phyloP scores from a whole-genome alignment of 164 flowering plant species.

The Sedum album region DNA sequence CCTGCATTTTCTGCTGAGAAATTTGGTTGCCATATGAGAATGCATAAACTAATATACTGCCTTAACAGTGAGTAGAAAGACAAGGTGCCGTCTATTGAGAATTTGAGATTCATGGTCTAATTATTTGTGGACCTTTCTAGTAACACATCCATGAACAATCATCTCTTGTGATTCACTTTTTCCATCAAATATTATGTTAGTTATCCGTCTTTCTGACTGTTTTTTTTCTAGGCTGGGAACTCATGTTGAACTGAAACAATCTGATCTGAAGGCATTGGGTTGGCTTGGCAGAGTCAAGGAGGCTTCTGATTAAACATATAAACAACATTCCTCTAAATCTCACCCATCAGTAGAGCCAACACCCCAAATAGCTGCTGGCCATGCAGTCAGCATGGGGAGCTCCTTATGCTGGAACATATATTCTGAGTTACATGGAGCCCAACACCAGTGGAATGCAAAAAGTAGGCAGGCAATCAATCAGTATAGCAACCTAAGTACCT shows the following conservation, averaged over 20 bases:
- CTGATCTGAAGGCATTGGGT: conserved; percentile 55
- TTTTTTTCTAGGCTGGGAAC: conserved; percentile 60
- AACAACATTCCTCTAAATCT: background rate
- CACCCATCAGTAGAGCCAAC: background rate
- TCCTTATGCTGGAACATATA: background rate
- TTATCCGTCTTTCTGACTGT: background rate
- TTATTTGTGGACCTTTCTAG: background rate
- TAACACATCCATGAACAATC: background rate
- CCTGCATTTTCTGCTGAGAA: background rate
- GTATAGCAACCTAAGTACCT: too few species aligned
- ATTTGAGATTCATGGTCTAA: background rate
- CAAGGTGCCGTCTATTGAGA: background rate
- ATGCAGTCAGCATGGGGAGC: background rate
- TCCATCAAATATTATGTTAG: background rate
- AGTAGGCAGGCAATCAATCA: background rate
- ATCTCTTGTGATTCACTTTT: background rate
- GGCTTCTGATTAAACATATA: background rate
- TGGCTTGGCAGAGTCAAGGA: conserved; percentile 28
- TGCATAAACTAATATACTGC: background rate
- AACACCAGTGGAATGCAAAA: background rate
- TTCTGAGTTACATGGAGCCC: background rate
- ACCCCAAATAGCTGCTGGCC: background rate
- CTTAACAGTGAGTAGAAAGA: background rate
- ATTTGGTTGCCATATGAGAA: background rate
- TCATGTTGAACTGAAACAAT: conserved; percentile 49